phyloP scores from a whole-genome alignment of 139 green algal species.

The Zygnema cylindricum region DNA sequence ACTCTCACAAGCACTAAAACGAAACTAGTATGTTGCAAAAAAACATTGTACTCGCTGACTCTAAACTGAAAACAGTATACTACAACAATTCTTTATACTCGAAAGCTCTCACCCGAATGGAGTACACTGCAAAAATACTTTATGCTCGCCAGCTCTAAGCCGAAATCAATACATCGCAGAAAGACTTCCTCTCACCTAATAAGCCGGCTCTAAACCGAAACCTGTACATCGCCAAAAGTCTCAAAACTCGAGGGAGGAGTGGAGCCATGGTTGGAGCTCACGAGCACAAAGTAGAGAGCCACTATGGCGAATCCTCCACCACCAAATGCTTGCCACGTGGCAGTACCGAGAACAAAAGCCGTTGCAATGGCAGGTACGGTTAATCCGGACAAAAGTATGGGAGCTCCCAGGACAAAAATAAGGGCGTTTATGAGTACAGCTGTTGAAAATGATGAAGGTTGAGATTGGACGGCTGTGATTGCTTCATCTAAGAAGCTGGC shows the following conservation, averaged over 20 bases:
- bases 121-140: too few relatives aligned
- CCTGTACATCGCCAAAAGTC: not conserved
- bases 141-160: too few relatives aligned
- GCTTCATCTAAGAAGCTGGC: not conserved
- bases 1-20: too few relatives aligned
- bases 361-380: not conserved
- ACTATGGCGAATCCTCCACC: constrained; percentile 80
- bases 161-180: not conserved
- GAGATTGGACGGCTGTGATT: not conserved
- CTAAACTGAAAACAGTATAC: too few relatives aligned
- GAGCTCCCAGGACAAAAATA: constrained; percentile 49
- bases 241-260: not conserved
- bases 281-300: constrained; percentile 87
- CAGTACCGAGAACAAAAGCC: constrained; percentile 74
- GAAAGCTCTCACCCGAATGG: too few relatives aligned
- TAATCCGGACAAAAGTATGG: constrained; percentile 24
- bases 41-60: too few relatives aligned
- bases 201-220: not conserved
- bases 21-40: too few relatives aligned
- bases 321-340: constrained; percentile 84
- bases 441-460: not conserved
- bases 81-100: too few relatives aligned
- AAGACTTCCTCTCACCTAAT: not conserved
- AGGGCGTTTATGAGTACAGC: not conserved
- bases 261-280: constrained; percentile 24